These are phyloP conservation scores for Nakataea oryzae DNA, from an alignment of 2,329 filamentous ascomycete genomes.

Conservation along the genomic window DNA sequence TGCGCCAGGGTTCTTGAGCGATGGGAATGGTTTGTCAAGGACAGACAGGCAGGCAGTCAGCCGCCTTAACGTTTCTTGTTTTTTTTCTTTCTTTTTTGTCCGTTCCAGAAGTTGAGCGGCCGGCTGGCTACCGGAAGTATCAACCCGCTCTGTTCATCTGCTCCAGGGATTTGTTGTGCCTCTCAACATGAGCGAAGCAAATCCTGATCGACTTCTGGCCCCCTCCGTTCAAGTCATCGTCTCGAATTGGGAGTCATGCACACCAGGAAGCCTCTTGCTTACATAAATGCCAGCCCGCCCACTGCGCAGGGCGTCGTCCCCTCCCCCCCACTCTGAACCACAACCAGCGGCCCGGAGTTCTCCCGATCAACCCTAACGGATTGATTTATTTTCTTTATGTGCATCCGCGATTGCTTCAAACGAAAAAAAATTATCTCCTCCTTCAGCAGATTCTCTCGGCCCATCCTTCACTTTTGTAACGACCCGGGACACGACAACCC, in stretches of 20 bases:
- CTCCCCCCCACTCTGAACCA: background rate
- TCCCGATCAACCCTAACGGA: background rate
- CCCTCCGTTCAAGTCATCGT: background rate
- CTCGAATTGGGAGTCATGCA: background rate
- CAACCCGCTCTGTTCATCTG: background rate
- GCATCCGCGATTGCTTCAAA: background rate
- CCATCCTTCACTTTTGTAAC: conserved; percentile 7
- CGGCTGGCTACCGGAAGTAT: background rate
- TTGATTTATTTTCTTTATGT: conserved; percentile 3
- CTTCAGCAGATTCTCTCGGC: conserved; percentile 1
- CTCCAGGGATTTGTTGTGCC: background rate
- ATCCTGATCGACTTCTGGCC: background rate
- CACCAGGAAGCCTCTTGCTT: background rate
- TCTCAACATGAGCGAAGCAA: background rate
- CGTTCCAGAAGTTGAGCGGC: background rate
- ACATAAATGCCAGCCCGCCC: background rate
- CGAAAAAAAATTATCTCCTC: conserved; percentile 14
- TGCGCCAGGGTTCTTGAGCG: no score
- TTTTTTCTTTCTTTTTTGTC: no score
- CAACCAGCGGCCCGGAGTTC: background rate
- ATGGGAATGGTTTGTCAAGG: no score
- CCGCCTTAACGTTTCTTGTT: no score
- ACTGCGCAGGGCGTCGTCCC: no score
- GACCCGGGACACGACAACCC: conserved; percentile 35
- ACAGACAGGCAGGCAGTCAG: background rate